Evolutionary conservation across 257 asterid genomes (phyloP).

Genomic region (Asclepias syriaca): DNA sequence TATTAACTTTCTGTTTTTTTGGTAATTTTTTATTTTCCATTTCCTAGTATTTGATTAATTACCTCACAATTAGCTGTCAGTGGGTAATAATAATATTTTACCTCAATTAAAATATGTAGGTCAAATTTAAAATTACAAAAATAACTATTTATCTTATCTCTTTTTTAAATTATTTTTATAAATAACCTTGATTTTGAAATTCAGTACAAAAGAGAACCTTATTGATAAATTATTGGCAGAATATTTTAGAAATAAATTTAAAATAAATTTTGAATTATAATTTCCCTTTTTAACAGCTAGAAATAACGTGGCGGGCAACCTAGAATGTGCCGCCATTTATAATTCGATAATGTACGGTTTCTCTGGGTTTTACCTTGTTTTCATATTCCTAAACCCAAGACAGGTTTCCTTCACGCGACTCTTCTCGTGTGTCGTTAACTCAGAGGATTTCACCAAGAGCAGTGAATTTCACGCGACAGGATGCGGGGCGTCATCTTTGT

Average conservation of each 20-base stretch:
- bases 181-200: too few species aligned
- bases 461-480: neutral
- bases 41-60: neutral
- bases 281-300: constrained; percentile 45
- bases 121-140: too few species aligned
- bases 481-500: neutral
- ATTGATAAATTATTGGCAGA: too few species aligned
- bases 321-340: constrained; percentile 55
- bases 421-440: constrained; percentile 13
- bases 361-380: constrained; percentile 48
- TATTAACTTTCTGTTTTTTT: neutral
- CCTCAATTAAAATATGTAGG: too few species aligned
- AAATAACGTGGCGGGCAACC: constrained; percentile 72
- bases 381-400: constrained; percentile 38
- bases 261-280: neutral
- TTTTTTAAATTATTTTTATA: too few species aligned
- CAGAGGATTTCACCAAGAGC: neutral
- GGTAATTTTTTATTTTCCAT: neutral
- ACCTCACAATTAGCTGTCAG: neutral
- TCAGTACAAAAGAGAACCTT: too few species aligned
- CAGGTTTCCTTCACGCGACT: constrained; percentile 17
- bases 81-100: neutral
- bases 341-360: constrained; percentile 41
- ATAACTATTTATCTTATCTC: too few species aligned
- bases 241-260: too few species aligned